Conservation (phyloP, 2,329 filamentous ascomycete genomes). For the Botrytis tulipae region DNA sequence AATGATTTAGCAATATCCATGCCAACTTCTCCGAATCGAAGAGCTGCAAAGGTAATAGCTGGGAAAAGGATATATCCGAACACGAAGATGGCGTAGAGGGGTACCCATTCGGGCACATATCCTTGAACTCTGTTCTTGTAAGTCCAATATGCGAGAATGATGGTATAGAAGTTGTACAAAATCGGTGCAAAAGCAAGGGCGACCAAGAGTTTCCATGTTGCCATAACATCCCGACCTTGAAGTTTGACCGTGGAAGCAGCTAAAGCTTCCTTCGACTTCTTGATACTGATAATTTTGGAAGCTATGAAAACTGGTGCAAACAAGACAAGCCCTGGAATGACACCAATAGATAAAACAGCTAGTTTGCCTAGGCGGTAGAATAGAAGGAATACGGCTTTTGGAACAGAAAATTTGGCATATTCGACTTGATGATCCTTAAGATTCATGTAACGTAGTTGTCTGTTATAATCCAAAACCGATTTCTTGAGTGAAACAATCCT, state of each 20-base stretch:
- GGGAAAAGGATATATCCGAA: conserved; percentile 80
- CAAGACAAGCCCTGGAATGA: conserved; percentile 79
- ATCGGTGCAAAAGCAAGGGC: conserved; percentile 78
- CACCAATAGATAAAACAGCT: conserved; percentile 69
- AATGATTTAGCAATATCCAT: conserved; percentile 99
- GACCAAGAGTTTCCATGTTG: conserved; percentile 85
- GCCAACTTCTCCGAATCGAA: conserved; percentile 94
- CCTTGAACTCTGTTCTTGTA: conserved; percentile 81
- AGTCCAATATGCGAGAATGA: conserved; percentile 71
- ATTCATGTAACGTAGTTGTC: conserved; percentile 47
- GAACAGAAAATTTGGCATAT: conserved; percentile 57
- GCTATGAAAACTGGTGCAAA: conserved; percentile 86
- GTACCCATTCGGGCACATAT: conserved; percentile 75
- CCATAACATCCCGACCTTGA: conserved; percentile 83
- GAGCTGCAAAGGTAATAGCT: conserved; percentile 83
- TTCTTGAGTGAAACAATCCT: conserved; percentile 24
- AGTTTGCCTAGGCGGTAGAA: conserved; percentile 80
- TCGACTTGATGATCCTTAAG: conserved; percentile 26
- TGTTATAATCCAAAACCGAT: conserved; percentile 54
- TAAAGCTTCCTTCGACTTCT: conserved; percentile 78
- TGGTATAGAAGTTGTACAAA: conserved; percentile 79
- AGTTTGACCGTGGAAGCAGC: conserved; percentile 87
- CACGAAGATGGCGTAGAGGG: conserved; percentile 73
- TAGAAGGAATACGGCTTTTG: conserved; percentile 57
- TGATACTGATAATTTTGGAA: conserved; percentile 69